Evolutionary conservation across 441 rosid genomes (phyloP).

Genomic region (Aquilaria agallochum): DNA sequence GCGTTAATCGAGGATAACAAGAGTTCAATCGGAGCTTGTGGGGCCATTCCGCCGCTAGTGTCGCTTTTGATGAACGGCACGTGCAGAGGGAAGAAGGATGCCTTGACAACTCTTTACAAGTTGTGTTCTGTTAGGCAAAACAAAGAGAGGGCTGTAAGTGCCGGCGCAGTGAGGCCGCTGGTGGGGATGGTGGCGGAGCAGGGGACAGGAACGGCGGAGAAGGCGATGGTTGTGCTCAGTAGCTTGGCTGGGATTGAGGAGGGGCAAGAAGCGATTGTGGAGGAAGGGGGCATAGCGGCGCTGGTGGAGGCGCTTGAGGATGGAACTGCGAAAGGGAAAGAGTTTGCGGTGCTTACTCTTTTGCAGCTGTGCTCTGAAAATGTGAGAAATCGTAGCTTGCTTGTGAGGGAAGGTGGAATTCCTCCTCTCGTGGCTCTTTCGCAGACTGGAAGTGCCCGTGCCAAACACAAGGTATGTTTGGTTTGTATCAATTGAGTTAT

Average conservation of each 20-base stretch:
- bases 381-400: slow-evolving; percentile 73
- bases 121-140: slow-evolving; percentile 68
- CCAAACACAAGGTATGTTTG: slow-evolving; percentile 66
- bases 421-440: slow-evolving; percentile 92
- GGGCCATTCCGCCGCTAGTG: slow-evolving; percentile 85
- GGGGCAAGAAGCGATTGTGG: slow-evolving; percentile 77
- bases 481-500: background rate
- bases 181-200: slow-evolving; percentile 70
- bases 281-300: slow-evolving; percentile 81
- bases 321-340: slow-evolving; percentile 78
- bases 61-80: slow-evolving; percentile 72
- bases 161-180: slow-evolving; percentile 84
- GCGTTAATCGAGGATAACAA: slow-evolving; percentile 80
- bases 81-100: slow-evolving; percentile 74
- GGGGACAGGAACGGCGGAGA: slow-evolving; percentile 83
- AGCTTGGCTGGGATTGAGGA: slow-evolving; percentile 67
- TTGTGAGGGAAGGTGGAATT: slow-evolving; percentile 90
- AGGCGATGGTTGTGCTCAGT: slow-evolving; percentile 87
- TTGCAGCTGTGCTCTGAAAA: slow-evolving; percentile 73
- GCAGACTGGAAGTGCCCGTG: slow-evolving; percentile 63
- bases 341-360: slow-evolving; percentile 70
- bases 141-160: slow-evolving; percentile 80
- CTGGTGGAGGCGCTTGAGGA: slow-evolving; percentile 92
- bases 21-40: slow-evolving; percentile 76
- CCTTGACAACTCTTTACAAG: slow-evolving; percentile 84